Evolutionary conservation across 1,284 basidiomycete species (phyloP).

Genomic region (Ustilago lituana): DNA sequence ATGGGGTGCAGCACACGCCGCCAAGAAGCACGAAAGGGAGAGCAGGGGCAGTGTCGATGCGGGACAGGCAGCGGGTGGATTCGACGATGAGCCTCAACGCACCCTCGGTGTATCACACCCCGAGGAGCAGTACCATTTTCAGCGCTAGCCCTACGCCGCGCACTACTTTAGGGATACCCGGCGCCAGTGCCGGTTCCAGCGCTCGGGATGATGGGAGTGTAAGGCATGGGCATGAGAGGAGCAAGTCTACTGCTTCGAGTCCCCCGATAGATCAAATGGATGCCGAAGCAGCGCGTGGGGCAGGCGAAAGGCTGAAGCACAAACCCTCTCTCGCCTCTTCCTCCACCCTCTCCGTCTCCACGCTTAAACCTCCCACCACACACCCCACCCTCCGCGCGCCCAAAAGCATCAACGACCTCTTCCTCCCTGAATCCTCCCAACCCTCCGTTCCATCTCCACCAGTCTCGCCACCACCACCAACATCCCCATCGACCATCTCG

Average conservation of each 20-base stretch:
- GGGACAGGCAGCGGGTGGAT: conserved; percentile 28
- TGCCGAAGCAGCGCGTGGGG: not conserved
- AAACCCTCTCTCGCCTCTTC: conserved; percentile 21
- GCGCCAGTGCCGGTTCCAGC: not conserved
- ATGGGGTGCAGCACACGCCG: not conserved
- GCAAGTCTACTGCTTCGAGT: not conserved
- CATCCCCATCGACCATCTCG: conserved; percentile 15
- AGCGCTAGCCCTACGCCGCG: conserved; percentile 31
- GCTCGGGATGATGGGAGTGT: conserved; percentile 10
- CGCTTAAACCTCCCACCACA: conserved; percentile 9
- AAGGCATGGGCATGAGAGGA: not conserved
- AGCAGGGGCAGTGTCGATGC: not conserved
- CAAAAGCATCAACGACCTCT: conserved; percentile 40
- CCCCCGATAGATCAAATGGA: not conserved
- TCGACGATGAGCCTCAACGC: conserved; percentile 40
- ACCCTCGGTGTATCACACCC: conserved; percentile 54
- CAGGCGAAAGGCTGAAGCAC: conserved; percentile 1
- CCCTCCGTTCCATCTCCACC: not conserved
- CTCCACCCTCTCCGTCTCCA: conserved; percentile 7
- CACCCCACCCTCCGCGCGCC: conserved; percentile 19
- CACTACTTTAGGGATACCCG: conserved; percentile 6
- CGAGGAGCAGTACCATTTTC: conserved; percentile 51
- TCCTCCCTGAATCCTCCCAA: conserved; percentile 4
- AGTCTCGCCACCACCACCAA: not conserved
- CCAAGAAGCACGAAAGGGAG: not conserved